Conservation (phyloP, 2,329 filamentous ascomycete genomes). For the Colletotrichum sp. region DNA sequence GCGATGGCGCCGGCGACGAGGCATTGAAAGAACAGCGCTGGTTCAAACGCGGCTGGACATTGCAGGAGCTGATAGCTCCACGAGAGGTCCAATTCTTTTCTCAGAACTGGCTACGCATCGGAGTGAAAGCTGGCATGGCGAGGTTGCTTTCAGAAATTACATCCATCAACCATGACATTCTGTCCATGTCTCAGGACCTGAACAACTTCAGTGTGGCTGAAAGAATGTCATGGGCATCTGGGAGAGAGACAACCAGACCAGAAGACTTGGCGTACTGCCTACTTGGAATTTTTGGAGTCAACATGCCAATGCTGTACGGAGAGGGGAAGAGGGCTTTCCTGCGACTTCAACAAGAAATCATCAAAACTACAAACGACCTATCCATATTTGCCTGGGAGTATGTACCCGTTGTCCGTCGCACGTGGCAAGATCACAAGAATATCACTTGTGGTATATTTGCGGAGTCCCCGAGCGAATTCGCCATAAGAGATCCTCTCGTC, state of each 20-base stretch:
- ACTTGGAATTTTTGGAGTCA: neutral
- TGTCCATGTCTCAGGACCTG: neutral
- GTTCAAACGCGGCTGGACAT: neutral
- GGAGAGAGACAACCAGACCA: neutral
- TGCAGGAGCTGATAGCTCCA: neutral
- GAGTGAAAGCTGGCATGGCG: neutral
- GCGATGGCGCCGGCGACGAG: neutral
- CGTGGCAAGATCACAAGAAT: neutral
- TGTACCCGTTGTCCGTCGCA: neutral
- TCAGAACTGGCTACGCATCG: neutral
- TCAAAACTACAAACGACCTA: neutral
- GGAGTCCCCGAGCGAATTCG: neutral
- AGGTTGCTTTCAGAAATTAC: neutral
- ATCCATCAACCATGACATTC: neutral
- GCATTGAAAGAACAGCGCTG: neutral
- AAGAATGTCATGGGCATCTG: neutral
- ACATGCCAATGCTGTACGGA: neutral
- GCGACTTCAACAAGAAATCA: neutral
- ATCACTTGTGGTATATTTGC: neutral
- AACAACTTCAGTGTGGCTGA: neutral
- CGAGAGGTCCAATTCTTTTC: neutral
- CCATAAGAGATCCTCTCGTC: neutral
- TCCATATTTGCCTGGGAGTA: neutral
- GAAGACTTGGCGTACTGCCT: neutral
- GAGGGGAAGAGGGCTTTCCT: neutral